Base-by-base conservation (phyloP, 2,329 filamentous ascomycete genomes). In the Diplodia corticola region DNA sequence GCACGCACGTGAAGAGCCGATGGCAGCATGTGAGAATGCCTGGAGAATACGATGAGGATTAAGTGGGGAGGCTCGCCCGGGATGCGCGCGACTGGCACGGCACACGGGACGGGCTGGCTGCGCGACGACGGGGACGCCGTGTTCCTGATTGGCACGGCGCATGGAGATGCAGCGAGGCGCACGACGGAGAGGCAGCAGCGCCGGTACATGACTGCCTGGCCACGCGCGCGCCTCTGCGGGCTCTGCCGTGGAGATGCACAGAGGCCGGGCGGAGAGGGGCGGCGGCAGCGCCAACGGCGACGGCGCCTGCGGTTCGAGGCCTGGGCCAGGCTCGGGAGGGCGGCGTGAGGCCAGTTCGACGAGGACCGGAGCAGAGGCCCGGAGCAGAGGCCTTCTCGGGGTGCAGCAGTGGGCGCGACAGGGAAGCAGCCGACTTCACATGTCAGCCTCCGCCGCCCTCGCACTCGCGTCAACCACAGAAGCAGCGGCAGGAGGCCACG, bases 361-460 rank as follows among this genome's bases (percentile, higher is more conserved):
- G 17, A 26, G 37, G 37, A 37, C 30, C 55, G 55, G 55, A 60
- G 17, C 5, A 48, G 55, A 48, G 30, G n/a, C n/a, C 6, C 28
- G 28, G 28, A 28, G 28, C 28, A 28, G 28, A 7, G 12, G 9
- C 12, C 30, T 33, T 33, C 37, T 46, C 54, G 37, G 17, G 28
- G 57, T 61, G 40, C 44, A 61, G 57, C 57, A 49, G 55, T 33
- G 20, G n/a, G 20, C 26, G 22, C 33, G 35, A 12, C 33, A 57
- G 54, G 54, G 54, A 44, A 57, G 54, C 33, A 44, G 53, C 37
- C 48, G 57, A 61, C 35, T 61, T 61, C 57, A 61, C 57, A 61
- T 61, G 57, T 49, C 55, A 60, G 40, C 37, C 55, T n/a, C n/a
- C n/a, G n/a, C n/a, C 3, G 24, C 57, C 13, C 54, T 4, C 28